phyloP scores from a whole-genome alignment of 2,329 filamentous ascomycete genomes.

The Ceratocystis cacaofunesta region DNA sequence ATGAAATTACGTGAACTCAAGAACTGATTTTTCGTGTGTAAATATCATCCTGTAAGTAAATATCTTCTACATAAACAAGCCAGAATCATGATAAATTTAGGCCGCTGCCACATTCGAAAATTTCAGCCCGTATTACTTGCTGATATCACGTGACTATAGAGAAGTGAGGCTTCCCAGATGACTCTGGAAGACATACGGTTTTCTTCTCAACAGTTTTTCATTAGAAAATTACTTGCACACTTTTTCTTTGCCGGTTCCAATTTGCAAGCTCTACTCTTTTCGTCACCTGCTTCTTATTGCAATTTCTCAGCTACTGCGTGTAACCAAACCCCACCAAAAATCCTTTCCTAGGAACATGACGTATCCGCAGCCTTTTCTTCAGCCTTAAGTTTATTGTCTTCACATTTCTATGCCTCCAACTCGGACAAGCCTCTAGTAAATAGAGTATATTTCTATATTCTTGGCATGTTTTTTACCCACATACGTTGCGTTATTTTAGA shows the following conservation, averaged over 20 bases:
- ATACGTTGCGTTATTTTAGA: too few relatives aligned
- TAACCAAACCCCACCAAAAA: neutral
- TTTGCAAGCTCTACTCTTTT: neutral
- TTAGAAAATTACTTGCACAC: too few relatives aligned
- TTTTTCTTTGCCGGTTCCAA: too few relatives aligned
- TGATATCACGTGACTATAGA: neutral
- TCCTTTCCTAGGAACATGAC: neutral
- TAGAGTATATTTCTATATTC: neutral
- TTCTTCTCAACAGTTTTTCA: too few relatives aligned
- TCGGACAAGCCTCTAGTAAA: neutral
- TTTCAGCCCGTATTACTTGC: neutral
- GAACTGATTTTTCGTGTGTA: neutral
- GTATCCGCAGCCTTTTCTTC: neutral
- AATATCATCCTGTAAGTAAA: neutral
- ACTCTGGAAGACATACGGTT: too few relatives aligned
- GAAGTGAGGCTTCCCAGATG: too few relatives aligned
- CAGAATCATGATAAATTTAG: neutral
- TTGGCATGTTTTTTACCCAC: too few relatives aligned
- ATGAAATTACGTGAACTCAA: neutral
- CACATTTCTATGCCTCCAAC: neutral
- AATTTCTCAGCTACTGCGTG: too few relatives aligned
- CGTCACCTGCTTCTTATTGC: neutral
- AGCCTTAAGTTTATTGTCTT: neutral
- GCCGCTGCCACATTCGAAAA: neutral
- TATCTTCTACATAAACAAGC: neutral